phyloP scores from a whole-genome alignment of 345 rosid genomes.

The Salix udensis region DNA sequence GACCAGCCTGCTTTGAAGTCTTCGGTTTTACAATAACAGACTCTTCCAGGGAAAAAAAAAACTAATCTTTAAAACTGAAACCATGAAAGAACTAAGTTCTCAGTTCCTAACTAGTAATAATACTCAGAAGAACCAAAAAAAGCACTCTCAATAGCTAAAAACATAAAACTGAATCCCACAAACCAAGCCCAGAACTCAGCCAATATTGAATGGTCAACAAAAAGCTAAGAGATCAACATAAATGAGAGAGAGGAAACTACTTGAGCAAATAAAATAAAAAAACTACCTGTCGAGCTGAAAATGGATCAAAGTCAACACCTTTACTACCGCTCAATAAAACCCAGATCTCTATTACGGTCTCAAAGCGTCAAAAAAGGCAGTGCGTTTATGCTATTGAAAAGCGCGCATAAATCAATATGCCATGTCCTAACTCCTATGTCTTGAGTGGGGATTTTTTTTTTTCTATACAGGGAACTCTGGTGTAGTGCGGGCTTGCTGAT shows the following conservation, averaged over 20 bases:
- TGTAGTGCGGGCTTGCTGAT: not conserved
- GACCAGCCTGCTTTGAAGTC: not conserved
- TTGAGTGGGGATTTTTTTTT: not conserved
- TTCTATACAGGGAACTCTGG: too few species aligned
- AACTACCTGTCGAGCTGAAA: not conserved
- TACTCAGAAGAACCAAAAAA: not conserved
- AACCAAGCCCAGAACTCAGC: not conserved
- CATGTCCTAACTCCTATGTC: not conserved
- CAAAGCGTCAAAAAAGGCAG: not conserved
- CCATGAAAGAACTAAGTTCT: not conserved
- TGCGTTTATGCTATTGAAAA: not conserved
- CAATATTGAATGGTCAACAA: not conserved
- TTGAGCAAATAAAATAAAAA: not conserved
- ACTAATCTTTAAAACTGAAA: not conserved
- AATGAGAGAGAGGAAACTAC: not conserved
- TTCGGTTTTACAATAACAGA: not conserved
- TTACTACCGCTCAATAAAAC: not conserved
- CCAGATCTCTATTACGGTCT: not conserved
- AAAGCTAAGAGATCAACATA: not conserved
- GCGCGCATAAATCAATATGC: not conserved
- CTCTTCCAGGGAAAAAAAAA: not conserved
- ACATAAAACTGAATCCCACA: not conserved
- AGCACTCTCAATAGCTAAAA: not conserved
- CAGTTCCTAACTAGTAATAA: not conserved
- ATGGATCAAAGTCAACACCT: not conserved